phyloP scores from a whole-genome alignment of 352 stramenopile genomes.

The Pythium phragmitis region DNA sequence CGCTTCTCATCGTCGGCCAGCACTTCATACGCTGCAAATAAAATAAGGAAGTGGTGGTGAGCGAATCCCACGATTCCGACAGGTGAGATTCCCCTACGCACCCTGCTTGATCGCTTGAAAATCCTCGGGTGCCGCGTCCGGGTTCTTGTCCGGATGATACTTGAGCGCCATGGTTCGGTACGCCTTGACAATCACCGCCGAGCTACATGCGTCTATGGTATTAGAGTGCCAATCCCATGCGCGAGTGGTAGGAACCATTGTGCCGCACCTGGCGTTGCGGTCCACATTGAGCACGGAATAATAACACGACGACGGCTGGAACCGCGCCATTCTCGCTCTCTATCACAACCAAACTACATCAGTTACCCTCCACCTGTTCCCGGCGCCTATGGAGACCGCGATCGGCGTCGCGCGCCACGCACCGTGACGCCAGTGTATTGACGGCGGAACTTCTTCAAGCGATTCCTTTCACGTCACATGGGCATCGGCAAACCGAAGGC shows the following conservation, averaged over 20 bases:
- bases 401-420: background rate
- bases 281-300: constrained; percentile 72
- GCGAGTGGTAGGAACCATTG: background rate
- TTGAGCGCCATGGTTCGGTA: constrained; percentile 93
- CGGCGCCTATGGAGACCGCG: too few species aligned
- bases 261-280: constrained; percentile 44
- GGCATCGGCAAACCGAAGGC: background rate
- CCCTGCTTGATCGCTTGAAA: constrained; percentile 84
- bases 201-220: constrained; percentile 35
- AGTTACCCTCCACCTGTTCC: background rate
- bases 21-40: constrained; percentile 58
- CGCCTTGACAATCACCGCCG: constrained; percentile 93
- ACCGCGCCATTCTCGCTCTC: constrained; percentile 16
- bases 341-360: background rate
- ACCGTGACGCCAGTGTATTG: constrained; percentile 7
- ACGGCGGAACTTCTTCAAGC: constrained; percentile 12
- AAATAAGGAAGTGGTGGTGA: background rate
- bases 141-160: constrained; percentile 97
- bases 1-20: constrained; percentile 75
- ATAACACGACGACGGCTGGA: constrained; percentile 41
- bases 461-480: constrained; percentile 25
- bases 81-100: background rate
- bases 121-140: constrained; percentile 78
- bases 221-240: too few species aligned
- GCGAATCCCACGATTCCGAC: background rate